These are phyloP conservation scores for Musa schizocarpa DNA, from an alignment of 176 grass and related monocot species.

Conservation along the genomic window DNA sequence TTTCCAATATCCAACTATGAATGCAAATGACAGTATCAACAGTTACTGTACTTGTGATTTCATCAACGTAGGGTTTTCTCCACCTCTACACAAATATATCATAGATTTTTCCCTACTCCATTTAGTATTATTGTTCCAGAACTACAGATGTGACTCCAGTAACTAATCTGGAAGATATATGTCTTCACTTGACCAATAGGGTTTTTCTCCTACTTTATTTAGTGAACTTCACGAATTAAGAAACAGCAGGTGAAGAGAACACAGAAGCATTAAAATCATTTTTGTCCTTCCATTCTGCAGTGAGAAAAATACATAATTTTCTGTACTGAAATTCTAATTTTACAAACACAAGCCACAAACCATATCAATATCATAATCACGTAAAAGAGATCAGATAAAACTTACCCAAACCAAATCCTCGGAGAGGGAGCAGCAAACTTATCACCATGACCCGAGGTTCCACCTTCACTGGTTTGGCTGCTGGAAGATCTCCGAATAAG, in stretches of 20 bases:
- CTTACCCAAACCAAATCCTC: constrained; percentile 62
- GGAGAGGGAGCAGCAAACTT: constrained; percentile 36
- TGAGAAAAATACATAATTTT: no score
- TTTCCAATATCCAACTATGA: not conserved
- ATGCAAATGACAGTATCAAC: not conserved
- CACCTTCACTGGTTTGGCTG: constrained; percentile 19
- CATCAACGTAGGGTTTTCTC: no score
- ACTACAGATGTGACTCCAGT: no score
- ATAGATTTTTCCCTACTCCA: no score
- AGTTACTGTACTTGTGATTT: no score
- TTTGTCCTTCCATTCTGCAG: no score
- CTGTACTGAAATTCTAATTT: no score
- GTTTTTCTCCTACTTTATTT: no score
- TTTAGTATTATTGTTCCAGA: no score
- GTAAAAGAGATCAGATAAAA: not conserved
- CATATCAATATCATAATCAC: constrained; percentile 13
- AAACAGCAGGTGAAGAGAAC: not conserved
- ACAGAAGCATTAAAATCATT: not conserved
- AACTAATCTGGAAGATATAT: no score
- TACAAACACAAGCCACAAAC: not conserved
- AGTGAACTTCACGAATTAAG: not conserved
- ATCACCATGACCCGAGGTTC: not conserved
- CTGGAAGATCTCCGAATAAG: constrained; percentile 66
- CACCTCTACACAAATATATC: no score
- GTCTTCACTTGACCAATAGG: no score